Percentiles rank a stretch among this genome's conserved stretches.
Evolutionary conservation across 2,329 filamentous ascomycete genomes (phyloP).

Genomic region (Hirsutella thompsonii): DNA sequence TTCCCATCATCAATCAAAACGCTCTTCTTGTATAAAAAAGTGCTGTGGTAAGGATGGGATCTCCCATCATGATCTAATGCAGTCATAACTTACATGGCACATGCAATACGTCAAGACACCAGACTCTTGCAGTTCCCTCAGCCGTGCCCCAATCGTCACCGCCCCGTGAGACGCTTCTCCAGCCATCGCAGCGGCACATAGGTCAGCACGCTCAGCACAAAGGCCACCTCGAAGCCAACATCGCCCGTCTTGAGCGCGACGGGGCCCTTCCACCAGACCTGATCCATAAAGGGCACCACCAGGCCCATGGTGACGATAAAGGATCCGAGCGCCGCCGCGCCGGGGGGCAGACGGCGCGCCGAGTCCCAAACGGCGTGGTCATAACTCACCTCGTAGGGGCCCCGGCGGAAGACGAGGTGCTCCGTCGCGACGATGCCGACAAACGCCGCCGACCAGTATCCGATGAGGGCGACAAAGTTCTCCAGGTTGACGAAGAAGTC

Average conservation of each 20-base stretch:
- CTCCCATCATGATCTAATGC: no score
- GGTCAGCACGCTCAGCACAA: slow-evolving; percentile 33
- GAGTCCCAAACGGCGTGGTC: slow-evolving; percentile 35
- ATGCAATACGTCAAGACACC: no score
- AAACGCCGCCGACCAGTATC: slow-evolving; percentile 45
- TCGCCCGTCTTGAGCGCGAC: slow-evolving; percentile 48
- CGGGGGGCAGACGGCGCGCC: slow-evolving; percentile 28
- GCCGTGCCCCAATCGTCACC: slow-evolving; percentile 5
- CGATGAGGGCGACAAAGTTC: slow-evolving; percentile 44
- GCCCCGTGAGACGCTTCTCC: slow-evolving; percentile 24
- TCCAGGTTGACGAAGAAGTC: slow-evolving; percentile 44
- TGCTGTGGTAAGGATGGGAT: no score
- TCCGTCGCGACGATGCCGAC: slow-evolving; percentile 35
- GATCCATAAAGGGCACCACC: slow-evolving; percentile 45
- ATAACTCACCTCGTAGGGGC: slow-evolving; percentile 29
- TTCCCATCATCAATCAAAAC: no score
- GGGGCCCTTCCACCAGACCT: slow-evolving; percentile 48
- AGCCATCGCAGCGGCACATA: slow-evolving; percentile 34
- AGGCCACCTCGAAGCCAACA: slow-evolving; percentile 53
- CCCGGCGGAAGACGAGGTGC: slow-evolving; percentile 33
- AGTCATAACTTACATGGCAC: no score
- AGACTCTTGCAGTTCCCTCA: no score
- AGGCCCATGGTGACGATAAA: slow-evolving; percentile 33
- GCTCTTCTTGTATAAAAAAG: no score
- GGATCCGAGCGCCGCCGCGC: slow-evolving; percentile 32